phyloP scores from a whole-genome alignment of 495 filamentous ascomycete genomes.

The Xylaria sp. region DNA sequence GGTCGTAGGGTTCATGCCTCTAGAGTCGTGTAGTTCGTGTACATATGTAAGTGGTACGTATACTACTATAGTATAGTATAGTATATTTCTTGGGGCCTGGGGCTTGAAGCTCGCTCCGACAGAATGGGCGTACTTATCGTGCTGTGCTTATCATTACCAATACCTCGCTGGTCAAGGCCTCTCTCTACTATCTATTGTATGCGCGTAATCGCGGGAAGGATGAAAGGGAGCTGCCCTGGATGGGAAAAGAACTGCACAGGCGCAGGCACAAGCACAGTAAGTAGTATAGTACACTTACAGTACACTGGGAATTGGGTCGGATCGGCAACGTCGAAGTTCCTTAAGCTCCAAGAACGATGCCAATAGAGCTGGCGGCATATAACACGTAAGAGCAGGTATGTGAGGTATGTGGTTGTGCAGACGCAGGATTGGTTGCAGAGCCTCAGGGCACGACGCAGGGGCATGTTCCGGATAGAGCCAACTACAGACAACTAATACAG shows the following conservation, averaged over 20 bases:
- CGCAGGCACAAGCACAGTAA: background rate
- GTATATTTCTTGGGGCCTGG: background rate
- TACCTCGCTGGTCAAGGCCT: background rate
- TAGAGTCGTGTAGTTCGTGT: too few species aligned
- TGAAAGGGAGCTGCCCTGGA: background rate
- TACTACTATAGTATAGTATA: too few species aligned
- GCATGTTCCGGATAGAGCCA: background rate
- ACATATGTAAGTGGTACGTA: too few species aligned
- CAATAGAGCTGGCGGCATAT: background rate
- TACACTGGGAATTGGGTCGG: background rate
- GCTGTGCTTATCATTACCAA: too few species aligned
- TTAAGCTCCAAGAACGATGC: background rate
- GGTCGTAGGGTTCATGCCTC: background rate
- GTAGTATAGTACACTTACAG: background rate
- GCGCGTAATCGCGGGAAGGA: background rate
- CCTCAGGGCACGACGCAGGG: slow-evolving; percentile 24
- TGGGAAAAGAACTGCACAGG: background rate
- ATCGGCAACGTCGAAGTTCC: background rate
- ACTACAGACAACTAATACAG: background rate
- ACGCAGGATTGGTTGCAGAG: slow-evolving; percentile 23
- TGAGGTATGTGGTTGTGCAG: background rate
- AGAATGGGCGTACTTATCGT: background rate
- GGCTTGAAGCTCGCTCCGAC: background rate
- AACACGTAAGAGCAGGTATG: background rate
- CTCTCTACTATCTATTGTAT: too few species aligned